Base-by-base conservation (phyloP, 1,284 basidiomycete species). In the Pholiota adiposa region DNA sequence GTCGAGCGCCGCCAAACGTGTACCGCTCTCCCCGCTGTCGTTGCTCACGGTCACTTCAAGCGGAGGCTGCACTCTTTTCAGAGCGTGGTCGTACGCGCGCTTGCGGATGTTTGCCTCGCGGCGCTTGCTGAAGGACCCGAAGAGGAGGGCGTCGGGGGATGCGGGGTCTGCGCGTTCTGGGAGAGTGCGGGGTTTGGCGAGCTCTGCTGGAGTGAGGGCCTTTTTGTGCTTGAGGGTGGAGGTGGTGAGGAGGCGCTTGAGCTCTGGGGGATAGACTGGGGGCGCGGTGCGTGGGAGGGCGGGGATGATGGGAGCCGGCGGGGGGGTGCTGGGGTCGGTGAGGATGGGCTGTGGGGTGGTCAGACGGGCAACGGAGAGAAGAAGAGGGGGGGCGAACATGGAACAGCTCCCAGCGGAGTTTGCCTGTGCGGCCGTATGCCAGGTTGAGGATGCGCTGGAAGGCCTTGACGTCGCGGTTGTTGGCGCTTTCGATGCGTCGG, bases 361-460 rank as follows among this genome's bases (percentile, higher is more conserved):
- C 29, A 56, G 40, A 48, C 44, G n/a, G 61, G 53, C 7, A 18
- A 3, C 21, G 11, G 29, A 31, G 18, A 41, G 54, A 44, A n/a
- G 59, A 18, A 41, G 54, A 44, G 18, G 59, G 58, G 57, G 59
- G 44, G 65, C 74, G 61, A 61, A 88, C 88, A 74, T 85, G 70
- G 70, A 91, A 74, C 29, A 91, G 73, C 65, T 92, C 88, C 76
- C 84, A 81, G 65, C 79, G 83, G 19, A 93, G 72, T 68, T 83
- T 88, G 12, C 92, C 93, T 61, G 82, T 83, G 58, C 89, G 79
- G 18, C 90, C 93, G 72, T 92, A 93, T n/a, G 92, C 92, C n/a
- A 86, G 69, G 64, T 88, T 82, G 19, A 93, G 76, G n/a, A 92
- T 71, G 58, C 83, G 78, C 8, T 75, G 74, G 63, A 92, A 86